Base-by-base conservation (phyloP, 371 early-diverging fungal species). In the Mucor plumbeus region DNA sequence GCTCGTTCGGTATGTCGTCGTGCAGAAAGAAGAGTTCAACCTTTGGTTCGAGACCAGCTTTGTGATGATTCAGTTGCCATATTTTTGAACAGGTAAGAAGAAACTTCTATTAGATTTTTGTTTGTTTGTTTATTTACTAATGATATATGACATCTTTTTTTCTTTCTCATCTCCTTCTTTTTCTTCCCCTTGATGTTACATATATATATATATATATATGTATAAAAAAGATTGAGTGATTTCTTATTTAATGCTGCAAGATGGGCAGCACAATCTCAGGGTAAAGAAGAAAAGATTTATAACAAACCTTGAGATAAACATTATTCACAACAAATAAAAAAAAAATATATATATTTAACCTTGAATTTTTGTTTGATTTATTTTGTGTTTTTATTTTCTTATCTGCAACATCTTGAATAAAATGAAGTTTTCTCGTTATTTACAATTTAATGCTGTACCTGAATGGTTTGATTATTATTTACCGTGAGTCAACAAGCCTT, bases 161-260 rank as follows among this genome's bases (percentile, higher is more conserved):
- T 19, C 26, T 50, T 50, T 38, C 11, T 38, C 11, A 2, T 38
- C 38, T 11, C 11, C 38, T 11, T 38, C 38, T 11, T 50, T 19
- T 9, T n/a, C 50, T 50, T 26, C 50, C 21, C 50, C 50, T 21
- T 50, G 50, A 50, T 40, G 33, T 31, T 40, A 54, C 36, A n/a
- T n/a, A n/a, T n/a, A n/a, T n/a, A n/a, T n/a, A n/a, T n/a, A n/a
- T n/a, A n/a, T n/a, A n/a, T n/a, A n/a, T n/a, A n/a, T n/a, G n/a
- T n/a, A n/a, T n/a, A n/a, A 36, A 64, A 5, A 75, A 93, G 96
- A 39, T 83, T 97, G 66, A 94, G 94, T 73, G 97, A 97, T 74
- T 96, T 87, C 68, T 73, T 97, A 54, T 97, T 96, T 76, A 90
- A 87, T 15, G 93, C 94, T 4, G 97, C 95, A 3, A 80, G 97